phyloP scores from a whole-genome alignment of 768 basidiomycete genomes.

The Nidularia pulvinata region DNA sequence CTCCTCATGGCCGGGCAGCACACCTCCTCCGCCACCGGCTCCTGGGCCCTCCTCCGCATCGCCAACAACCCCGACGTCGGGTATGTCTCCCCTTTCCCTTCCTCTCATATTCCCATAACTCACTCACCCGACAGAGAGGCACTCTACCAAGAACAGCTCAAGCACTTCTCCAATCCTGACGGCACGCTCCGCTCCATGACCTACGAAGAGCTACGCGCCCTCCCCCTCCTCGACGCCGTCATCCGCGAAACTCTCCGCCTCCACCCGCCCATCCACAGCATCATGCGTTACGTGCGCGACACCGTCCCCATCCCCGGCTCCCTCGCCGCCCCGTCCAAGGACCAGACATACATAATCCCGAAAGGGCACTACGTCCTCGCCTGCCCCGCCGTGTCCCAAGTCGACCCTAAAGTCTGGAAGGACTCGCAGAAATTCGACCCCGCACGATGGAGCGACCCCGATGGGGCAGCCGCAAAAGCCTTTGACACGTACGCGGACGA shows the following conservation, averaged over 20 bases:
- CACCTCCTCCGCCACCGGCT: constrained; percentile 90
- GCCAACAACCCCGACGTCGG: constrained; percentile 67
- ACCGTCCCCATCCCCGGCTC: constrained; percentile 83
- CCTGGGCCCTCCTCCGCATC: constrained; percentile 90
- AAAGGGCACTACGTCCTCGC: constrained; percentile 91
- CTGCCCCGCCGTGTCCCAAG: constrained; percentile 84
- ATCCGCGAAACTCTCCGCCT: constrained; percentile 94
- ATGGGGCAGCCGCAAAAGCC: constrained; percentile 81
- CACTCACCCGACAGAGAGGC: constrained; percentile 51
- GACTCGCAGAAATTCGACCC: constrained; percentile 77
- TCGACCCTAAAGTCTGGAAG: constrained; percentile 85
- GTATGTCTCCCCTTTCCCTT: background rate
- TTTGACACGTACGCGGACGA: constrained; percentile 75
- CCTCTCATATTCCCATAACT: constrained; percentile 1
- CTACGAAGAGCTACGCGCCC: constrained; percentile 82
- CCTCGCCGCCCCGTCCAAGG: constrained; percentile 76
- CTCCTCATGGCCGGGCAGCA: constrained; percentile 99
- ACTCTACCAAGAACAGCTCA: constrained; percentile 89
- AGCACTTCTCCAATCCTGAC: constrained; percentile 76
- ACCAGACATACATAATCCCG: constrained; percentile 81
- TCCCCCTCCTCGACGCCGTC: constrained; percentile 84
- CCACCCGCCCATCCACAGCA: constrained; percentile 96
- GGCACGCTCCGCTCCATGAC: constrained; percentile 80
- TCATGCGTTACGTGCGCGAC: constrained; percentile 89
- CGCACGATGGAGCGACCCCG: constrained; percentile 80